Evolutionary conservation across 2,329 filamentous ascomycete species (phyloP).

Genomic region (Phialophora expanda): DNA sequence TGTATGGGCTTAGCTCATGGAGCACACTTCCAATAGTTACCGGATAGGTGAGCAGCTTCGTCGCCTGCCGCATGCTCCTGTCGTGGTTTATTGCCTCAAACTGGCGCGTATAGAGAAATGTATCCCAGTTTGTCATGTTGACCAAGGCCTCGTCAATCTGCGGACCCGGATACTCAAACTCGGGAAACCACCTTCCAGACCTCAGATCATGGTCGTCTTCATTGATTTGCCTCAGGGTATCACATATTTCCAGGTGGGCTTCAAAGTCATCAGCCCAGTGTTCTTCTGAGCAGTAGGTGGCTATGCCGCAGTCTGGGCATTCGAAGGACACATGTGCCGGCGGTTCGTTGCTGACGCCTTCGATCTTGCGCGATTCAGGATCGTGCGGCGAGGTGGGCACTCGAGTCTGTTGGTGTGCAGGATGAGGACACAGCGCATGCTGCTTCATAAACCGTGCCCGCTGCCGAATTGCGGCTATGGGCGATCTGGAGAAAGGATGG

Average conservation of each 20-base stretch:
- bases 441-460: constrained; percentile 90
- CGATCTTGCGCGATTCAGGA: constrained; percentile 64
- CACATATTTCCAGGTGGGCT: constrained; percentile 87
- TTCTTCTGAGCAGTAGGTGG: constrained; percentile 89
- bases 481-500: constrained; percentile 87
- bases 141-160: constrained; percentile 92
- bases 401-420: constrained; percentile 78
- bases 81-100: constrained; percentile 91
- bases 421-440: constrained; percentile 92
- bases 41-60: constrained; percentile 90
- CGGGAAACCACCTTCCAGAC: constrained; percentile 88
- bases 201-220: constrained; percentile 96
- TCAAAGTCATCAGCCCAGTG: constrained; percentile 98
- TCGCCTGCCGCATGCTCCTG: constrained; percentile 88
- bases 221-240: constrained; percentile 88
- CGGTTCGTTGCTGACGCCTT: constrained; percentile 53
- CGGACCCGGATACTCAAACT: constrained; percentile 86
- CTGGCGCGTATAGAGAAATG: constrained; percentile 88
- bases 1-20: constrained; percentile 94
- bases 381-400: constrained; percentile 68
- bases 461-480: constrained; percentile 82
- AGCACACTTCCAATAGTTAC: constrained; percentile 88
- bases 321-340: constrained; percentile 89
- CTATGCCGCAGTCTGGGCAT: constrained; percentile 93
- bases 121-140: constrained; percentile 99